Conservation (phyloP, 495 filamentous ascomycete species). For the Elaphomyces granulatus region DNA sequence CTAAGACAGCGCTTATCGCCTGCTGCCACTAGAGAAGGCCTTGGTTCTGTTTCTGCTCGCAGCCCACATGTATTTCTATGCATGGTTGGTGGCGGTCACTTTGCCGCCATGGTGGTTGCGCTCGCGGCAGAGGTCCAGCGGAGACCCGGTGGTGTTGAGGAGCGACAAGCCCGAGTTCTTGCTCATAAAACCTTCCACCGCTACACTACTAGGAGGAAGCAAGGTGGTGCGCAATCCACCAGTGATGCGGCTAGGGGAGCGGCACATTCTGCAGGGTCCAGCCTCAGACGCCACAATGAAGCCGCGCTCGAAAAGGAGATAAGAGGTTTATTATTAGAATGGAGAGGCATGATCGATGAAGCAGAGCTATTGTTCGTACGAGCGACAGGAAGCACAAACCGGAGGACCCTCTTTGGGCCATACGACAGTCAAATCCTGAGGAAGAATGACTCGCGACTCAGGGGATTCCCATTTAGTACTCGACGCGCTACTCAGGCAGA, state of each 20-base stretch:
- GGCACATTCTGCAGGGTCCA: conserved; percentile 87
- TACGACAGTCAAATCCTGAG: conserved; percentile 78
- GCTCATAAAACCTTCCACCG: conserved; percentile 97
- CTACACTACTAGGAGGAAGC: conserved; percentile 90
- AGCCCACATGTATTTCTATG: conserved; percentile 83
- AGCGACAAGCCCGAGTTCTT: conserved; percentile 69
- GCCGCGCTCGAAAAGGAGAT: conserved; percentile 73
- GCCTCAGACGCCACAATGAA: conserved; percentile 86
- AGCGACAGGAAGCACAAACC: conserved; percentile 73
- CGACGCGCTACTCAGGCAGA: conserved; percentile 88
- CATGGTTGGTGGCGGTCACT: conserved; percentile 97
- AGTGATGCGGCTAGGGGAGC: conserved; percentile 83
- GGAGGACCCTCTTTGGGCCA: conserved; percentile 72
- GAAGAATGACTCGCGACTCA: conserved; percentile 67
- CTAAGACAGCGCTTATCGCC: conserved; percentile 33
- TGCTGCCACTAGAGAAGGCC: conserved; percentile 33
- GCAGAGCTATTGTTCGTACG: conserved; percentile 77
- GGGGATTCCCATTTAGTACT: conserved; percentile 89
- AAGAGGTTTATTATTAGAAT: conserved; percentile 58
- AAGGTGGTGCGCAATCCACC: conserved; percentile 86
- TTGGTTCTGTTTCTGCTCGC: conserved; percentile 38
- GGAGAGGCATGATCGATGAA: conserved; percentile 70
- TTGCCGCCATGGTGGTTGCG: conserved; percentile 89
- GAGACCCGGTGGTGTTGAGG: conserved; percentile 50
- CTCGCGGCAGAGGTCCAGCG: conserved; percentile 67